Base-by-base conservation (phyloP, 345 rosid genomes). In the Eucalyptus erythrocorys region DNA sequence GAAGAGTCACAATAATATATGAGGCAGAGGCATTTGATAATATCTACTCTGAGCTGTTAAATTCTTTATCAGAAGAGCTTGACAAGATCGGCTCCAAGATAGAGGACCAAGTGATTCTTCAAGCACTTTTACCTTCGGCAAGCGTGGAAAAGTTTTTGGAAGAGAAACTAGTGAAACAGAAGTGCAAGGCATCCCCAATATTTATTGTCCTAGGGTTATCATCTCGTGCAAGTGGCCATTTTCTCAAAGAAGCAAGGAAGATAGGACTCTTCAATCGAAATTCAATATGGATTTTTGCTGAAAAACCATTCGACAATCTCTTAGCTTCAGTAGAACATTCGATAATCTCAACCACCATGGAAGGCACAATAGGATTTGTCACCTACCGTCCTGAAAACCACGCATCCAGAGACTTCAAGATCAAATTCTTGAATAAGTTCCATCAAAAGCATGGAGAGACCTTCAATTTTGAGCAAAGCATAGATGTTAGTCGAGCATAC, bases 341-440 rank as follows among this genome's bases (percentile, higher is more conserved):
- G 43, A n/a, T 49, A 50, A 93, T 91, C 68, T 88, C 92, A 80
- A 86, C 91, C 87, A 89, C 93, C 26, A 92, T 94, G 94, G 89
- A 93, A 91, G 97, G 95, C 47, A 88, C 92, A 48, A 42, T 94
- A 32, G 95, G 93, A 88, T 89, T 95, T 90, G 92, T 90, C 87
- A 53, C 87, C 3, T 88, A 90, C 80, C 88, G 82, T 88, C 24
- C 91, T 3, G 87, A 93, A 32, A 68, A 40, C 7, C 82, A 32
- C 26, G 51, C 89, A 6, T 91, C 89, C 85, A 37, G 10, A 45
- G 87, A 42, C 40, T 92, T 95, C 82, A 53, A 80, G 45, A n/a
- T 64, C 30, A 87, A 87, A 87, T 93, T 93, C 49, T 66, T 61
- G 80, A 34, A 10, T 17, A 26, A 1, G 87, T 93, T 93, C 86